Conservation (phyloP, 2,329 filamentous ascomycete species). For the Cryphonectria naterciae region DNA sequence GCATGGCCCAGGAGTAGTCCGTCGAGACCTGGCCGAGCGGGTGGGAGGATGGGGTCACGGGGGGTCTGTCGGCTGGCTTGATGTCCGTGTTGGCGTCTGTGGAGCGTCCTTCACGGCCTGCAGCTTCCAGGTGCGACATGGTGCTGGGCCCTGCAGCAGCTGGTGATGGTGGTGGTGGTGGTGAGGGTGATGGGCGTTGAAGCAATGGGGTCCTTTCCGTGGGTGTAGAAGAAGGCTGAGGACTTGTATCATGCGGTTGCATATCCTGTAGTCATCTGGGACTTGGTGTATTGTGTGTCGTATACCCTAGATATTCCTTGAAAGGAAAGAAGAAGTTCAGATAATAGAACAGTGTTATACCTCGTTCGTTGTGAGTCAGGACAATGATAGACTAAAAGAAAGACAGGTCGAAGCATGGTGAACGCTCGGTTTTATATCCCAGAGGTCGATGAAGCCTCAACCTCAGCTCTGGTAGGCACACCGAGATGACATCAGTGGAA, state of each 20-base stretch:
- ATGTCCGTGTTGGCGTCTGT: constrained; percentile 3
- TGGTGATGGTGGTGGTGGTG: neutral
- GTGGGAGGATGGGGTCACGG: neutral
- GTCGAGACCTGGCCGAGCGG: constrained; percentile 34
- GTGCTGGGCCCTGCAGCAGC: neutral
- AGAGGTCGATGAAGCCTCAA: neutral
- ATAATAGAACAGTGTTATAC: neutral
- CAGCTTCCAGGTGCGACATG: neutral
- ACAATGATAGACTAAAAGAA: neutral
- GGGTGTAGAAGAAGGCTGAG: no score
- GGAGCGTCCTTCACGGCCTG: neutral
- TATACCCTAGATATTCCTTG: neutral
- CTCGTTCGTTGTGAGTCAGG: neutral
- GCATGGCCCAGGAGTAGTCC: constrained; percentile 42
- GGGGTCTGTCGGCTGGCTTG: neutral
- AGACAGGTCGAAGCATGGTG: neutral
- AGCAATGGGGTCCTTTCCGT: neutral
- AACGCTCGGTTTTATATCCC: neutral
- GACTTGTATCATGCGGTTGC: neutral
- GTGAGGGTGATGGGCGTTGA: no score
- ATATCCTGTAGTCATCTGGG: neutral
- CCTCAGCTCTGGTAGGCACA: neutral
- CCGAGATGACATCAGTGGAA: neutral
- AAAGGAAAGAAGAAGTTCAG: neutral
- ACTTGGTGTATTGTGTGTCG: neutral